Evolutionary conservation across 768 basidiomycete species (phyloP).

Genomic region (Tylopilus sp.): DNA sequence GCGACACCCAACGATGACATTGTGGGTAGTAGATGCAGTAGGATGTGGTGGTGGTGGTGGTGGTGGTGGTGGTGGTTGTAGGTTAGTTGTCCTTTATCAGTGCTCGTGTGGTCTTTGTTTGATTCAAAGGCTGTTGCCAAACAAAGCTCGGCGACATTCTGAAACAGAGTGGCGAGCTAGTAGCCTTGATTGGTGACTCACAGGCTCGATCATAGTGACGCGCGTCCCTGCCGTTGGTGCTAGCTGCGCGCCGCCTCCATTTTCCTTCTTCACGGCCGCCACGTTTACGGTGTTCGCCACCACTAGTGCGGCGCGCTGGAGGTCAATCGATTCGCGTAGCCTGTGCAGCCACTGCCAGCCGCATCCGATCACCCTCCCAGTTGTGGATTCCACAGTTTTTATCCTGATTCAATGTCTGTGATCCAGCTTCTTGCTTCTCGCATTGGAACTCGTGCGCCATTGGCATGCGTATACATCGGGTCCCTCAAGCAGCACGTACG

Average conservation of each 20-base stretch:
- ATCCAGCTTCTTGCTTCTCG: no score
- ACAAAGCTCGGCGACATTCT: no score
- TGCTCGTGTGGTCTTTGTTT: conserved; percentile 26
- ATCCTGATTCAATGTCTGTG: background rate
- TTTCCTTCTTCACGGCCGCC: background rate
- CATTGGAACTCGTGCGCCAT: no score
- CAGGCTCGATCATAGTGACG: background rate
- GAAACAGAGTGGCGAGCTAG: no score
- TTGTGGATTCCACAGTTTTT: background rate
- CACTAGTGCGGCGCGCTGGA: conserved; percentile 1
- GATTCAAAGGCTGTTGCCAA: conserved; percentile 24
- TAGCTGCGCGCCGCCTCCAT: background rate
- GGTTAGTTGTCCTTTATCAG: no score
- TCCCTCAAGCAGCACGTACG: no score
- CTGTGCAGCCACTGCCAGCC: background rate
- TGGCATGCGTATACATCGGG: no score
- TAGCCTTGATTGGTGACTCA: no score
- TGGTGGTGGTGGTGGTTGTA: no score
- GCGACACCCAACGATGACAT: no score
- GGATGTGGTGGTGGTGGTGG: no score
- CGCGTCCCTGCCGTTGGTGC: background rate
- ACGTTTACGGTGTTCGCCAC: background rate
- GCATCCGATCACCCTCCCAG: background rate
- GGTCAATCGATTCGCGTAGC: background rate
- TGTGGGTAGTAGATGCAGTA: no score